Percentiles rank a stretch among this genome's conserved stretches.
Conservation (phyloP, 2,329 filamentous ascomycete species). For the Ophiostoma triangulosporum region DNA sequence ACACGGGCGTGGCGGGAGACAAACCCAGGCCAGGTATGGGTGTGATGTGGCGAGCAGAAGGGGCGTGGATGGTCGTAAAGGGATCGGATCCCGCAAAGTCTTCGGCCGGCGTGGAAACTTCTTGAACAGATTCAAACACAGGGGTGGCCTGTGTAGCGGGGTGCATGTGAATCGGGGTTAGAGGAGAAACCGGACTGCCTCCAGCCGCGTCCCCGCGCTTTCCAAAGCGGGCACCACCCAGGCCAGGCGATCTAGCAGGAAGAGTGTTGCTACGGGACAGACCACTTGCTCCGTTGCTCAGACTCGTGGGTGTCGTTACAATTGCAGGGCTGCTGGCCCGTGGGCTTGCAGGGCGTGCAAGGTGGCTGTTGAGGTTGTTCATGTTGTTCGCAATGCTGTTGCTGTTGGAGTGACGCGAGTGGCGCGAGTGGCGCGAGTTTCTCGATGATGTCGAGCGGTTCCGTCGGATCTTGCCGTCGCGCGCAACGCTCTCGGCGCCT, state of each 20-base stretch:
- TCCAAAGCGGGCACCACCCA: conserved; percentile 54
- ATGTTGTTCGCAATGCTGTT: conserved; percentile 22
- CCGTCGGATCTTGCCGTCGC: conserved; percentile 64
- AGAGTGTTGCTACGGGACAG: conserved; percentile 71
- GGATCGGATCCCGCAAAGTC: neutral
- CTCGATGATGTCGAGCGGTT: conserved; percentile 91
- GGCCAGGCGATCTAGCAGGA: conserved; percentile 69
- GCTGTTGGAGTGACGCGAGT: conserved; percentile 65
- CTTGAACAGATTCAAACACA: conserved; percentile 26
- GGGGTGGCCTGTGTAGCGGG: conserved; percentile 36
- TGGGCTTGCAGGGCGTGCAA: conserved; percentile 54
- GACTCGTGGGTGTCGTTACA: conserved; percentile 34
- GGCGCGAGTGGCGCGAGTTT: conserved; percentile 55
- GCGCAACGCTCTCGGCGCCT: conserved; percentile 73
- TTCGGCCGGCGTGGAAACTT: conserved; percentile 13
- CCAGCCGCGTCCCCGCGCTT: conserved; percentile 18
- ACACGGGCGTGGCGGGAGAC: conserved; percentile 4
- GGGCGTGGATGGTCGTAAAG: neutral
- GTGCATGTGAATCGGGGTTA: conserved; percentile 24
- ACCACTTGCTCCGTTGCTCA: conserved; percentile 23
- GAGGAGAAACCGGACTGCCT: conserved; percentile 20
- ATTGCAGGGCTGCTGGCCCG: conserved; percentile 48
- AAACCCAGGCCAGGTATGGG: conserved; percentile 1
- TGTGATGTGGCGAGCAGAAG: neutral
- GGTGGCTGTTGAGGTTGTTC: conserved; percentile 4